Evolutionary conservation across 2,329 filamentous ascomycete genomes (phyloP).

Genomic region (Claviceps arundinis): DNA sequence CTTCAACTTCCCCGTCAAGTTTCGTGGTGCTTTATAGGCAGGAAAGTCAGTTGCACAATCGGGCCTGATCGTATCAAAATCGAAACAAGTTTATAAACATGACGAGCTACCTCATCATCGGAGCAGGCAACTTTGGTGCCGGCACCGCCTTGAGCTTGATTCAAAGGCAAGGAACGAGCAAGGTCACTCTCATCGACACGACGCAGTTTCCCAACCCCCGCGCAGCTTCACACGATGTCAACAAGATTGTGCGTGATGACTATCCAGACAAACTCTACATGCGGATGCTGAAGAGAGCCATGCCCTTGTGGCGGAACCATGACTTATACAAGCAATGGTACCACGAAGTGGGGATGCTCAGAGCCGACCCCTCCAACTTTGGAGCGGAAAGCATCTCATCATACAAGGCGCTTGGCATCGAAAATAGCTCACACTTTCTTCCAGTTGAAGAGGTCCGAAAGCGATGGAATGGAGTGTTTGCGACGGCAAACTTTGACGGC

Average conservation of each 20-base stretch:
- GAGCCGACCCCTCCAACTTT: constrained; percentile 27
- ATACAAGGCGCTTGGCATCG: constrained; percentile 22
- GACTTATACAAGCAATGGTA: constrained; percentile 40
- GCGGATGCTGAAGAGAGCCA: constrained; percentile 25
- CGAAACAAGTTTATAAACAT: not conserved
- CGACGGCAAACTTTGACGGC: constrained; percentile 41
- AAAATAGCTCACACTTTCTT: constrained; percentile 27
- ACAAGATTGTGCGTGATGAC: constrained; percentile 31
- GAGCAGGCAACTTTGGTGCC: constrained; percentile 31
- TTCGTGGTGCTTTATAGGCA: not conserved
- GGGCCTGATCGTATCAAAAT: no score
- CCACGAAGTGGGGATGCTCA: constrained; percentile 43
- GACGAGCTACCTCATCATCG: constrained; percentile 23
- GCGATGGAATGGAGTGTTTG: constrained; percentile 43
- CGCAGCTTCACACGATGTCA: constrained; percentile 33
- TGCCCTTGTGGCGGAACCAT: constrained; percentile 26
- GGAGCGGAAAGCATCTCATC: constrained; percentile 29
- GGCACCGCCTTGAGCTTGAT: constrained; percentile 26
- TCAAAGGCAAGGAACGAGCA: constrained; percentile 13
- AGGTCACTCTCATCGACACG: constrained; percentile 24
- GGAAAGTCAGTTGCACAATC: not conserved
- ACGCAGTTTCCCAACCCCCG: constrained; percentile 23
- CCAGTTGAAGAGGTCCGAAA: constrained; percentile 37
- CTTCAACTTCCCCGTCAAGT: not conserved
- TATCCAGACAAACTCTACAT: constrained; percentile 28